Conservation (phyloP, 2,329 filamentous ascomycete genomes). For the Colletotrichum limetticola region DNA sequence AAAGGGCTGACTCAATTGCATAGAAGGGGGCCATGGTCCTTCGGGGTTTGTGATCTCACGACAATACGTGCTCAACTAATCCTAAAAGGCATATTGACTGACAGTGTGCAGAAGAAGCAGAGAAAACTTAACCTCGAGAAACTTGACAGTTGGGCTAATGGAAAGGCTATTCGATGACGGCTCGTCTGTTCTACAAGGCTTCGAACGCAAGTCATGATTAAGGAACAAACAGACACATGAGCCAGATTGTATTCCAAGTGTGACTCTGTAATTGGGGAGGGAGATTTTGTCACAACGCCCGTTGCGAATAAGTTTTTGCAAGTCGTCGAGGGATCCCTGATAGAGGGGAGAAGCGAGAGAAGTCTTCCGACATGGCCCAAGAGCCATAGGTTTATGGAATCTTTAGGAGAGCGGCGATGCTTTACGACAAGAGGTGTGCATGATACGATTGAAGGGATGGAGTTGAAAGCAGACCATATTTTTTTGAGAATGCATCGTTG, state of each 20-base stretch:
- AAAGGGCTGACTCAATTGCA: not conserved
- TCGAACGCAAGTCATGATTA: not conserved
- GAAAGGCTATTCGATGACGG: not conserved
- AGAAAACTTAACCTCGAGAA: not conserved
- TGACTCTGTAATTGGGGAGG: not conserved
- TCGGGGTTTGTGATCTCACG: not conserved
- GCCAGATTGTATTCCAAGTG: not conserved
- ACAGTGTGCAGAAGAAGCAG: not conserved
- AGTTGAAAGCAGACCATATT: not conserved
- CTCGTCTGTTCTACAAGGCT: not conserved
- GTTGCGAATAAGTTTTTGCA: not conserved
- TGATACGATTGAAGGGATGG: not conserved
- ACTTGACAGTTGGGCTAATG: not conserved
- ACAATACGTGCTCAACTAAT: not conserved
- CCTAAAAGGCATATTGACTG: too few species aligned
- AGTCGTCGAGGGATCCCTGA: not conserved
- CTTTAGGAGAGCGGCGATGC: not conserved
- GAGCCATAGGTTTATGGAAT: not conserved
- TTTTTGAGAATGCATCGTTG: not conserved
- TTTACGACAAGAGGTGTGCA: not conserved
- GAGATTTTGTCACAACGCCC: not conserved
- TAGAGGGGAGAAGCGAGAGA: not conserved
- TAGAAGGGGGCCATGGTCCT: not conserved
- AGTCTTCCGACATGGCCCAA: not conserved
- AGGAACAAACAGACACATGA: not conserved